These are phyloP conservation scores for Oryza meridionalis DNA, from an alignment of 176 grass and related monocot genomes.

Conservation along the genomic window DNA sequence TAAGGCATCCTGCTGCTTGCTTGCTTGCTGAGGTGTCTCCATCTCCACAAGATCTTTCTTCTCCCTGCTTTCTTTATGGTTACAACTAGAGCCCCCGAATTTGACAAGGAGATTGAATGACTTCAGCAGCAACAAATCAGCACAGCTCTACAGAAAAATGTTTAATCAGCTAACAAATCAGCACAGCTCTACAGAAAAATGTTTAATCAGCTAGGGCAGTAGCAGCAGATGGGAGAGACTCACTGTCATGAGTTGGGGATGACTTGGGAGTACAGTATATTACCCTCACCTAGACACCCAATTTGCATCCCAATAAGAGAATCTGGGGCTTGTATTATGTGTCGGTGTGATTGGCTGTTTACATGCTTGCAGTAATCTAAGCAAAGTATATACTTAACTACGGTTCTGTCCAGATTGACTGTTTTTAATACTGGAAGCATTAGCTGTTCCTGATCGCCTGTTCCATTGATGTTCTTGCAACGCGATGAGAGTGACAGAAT, in stretches of 20 bases:
- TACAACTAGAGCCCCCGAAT: background rate
- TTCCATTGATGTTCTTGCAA: slow-evolving; percentile 16
- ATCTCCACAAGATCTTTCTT: slow-evolving; percentile 38
- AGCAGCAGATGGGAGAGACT: slow-evolving; percentile 16
- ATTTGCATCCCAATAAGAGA: slow-evolving; percentile 59
- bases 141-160: background rate
- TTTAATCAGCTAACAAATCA: slow-evolving; percentile 41
- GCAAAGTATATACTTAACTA: slow-evolving; percentile 31
- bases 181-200: background rate
- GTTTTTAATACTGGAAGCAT: slow-evolving; percentile 37
- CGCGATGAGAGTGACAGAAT: no score
- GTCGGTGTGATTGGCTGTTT: slow-evolving; percentile 57
- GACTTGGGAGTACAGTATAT: background rate
- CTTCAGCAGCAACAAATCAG: slow-evolving; percentile 45
- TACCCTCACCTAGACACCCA: slow-evolving; percentile 37
- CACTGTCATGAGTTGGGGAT: background rate
- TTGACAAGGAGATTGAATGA: slow-evolving; percentile 43
- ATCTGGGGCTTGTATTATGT: slow-evolving; percentile 49
- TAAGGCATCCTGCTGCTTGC: slow-evolving; percentile 63
- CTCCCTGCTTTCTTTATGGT: background rate
- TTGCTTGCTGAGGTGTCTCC: slow-evolving; percentile 44
- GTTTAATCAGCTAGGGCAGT: slow-evolving; percentile 7
- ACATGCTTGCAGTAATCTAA: slow-evolving; percentile 47
- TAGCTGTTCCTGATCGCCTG: slow-evolving; percentile 44
- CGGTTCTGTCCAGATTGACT: slow-evolving; percentile 37